Base-by-base conservation (phyloP, 2,329 filamentous ascomycete genomes). In the Metarhizium guizhouense region DNA sequence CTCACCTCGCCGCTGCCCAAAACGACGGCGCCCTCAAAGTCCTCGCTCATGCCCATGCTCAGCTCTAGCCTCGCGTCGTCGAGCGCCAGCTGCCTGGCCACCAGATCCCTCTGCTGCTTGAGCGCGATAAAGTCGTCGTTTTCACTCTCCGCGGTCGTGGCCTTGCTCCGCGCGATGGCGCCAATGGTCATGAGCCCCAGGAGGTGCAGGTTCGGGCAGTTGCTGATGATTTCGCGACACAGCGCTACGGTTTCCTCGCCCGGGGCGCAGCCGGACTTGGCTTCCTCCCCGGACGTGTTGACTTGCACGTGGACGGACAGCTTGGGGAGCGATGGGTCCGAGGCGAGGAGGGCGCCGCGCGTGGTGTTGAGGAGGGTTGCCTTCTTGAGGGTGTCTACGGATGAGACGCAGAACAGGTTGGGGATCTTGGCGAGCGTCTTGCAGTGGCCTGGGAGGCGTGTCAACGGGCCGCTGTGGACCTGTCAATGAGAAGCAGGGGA, bases 11-110 rank as follows among this genome's bases (percentile, higher is more conserved):
- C 80, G 72, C 92, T 96, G 0, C 94, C 94, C 76, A 90, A 76
- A 13, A 72, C 73, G 65, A 97, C 86, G 0, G 94, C 94, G 7
- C 86, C 88, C 75, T 96, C 92, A 70, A 93, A 99, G 71, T 99
- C 94, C 66, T 90, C 85, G 68, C 91, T 96, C 94, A 99, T 99
- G 6, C 93, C 93, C 93, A 99, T 99, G 72, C 92, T 96, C 72
- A 97, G 71, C 76, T 96, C 91, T 64, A 96, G 68, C n/a, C 57
- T 60, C 58, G 79, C 78, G n/a, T 75, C 72, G 16, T 76, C 68
- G 52, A 74, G 54, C 1, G 66, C 67, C 20, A 76, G 64, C 57
- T 74, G 86, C 65, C 73, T 66, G 2, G 78, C 81, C 2, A 96
- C 83, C 14, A 82, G 70, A 68, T 95, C 88, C 55, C 89, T 77